phyloP scores from a whole-genome alignment of 805 yeast genomes.

The Teunomyces atbi region DNA sequence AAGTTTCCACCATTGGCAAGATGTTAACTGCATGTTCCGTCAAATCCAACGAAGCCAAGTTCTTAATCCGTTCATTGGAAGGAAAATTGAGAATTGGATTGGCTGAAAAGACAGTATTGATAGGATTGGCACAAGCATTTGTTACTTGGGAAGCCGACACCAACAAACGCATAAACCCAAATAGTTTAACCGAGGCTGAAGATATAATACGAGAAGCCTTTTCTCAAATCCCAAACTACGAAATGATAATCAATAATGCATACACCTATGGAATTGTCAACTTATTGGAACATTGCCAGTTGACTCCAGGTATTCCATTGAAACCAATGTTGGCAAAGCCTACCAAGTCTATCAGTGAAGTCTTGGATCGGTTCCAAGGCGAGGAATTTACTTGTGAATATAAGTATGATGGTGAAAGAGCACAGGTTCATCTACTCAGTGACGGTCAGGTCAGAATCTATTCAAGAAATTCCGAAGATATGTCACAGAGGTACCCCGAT shows the following conservation, averaged over 20 bases:
- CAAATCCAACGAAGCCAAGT: constrained; percentile 73
- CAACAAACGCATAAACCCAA: constrained; percentile 32
- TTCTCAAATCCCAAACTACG: constrained; percentile 89
- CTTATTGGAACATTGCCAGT: constrained; percentile 62
- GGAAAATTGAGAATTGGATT: constrained; percentile 91
- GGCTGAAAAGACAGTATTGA: constrained; percentile 89
- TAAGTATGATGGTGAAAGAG: constrained; percentile 97
- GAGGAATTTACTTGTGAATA: constrained; percentile 91
- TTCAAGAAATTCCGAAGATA: constrained; percentile 94
- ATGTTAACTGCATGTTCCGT: constrained; percentile 85
- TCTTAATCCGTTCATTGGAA: constrained; percentile 82
- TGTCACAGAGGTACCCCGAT: constrained; percentile 96
- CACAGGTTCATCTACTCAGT: constrained; percentile 78
- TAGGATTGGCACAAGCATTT: constrained; percentile 82
- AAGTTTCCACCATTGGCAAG: constrained; percentile 75
- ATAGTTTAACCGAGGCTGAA: constrained; percentile 62
- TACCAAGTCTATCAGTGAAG: constrained; percentile 89
- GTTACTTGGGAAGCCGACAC: constrained; percentile 51
- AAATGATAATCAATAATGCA: constrained; percentile 65
- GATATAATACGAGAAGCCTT: constrained; percentile 80
- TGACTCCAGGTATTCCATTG: constrained; percentile 90
- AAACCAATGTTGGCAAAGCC: constrained; percentile 99
- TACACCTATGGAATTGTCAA: constrained; percentile 65
- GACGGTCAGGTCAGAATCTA: constrained; percentile 72
- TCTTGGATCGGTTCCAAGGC: constrained; percentile 82